Percentiles rank a stretch among this genome's conserved stretches.
Evolutionary conservation across 1,139 yeast species (phyloP).

Genomic region (Geotrichum candidum): DNA sequence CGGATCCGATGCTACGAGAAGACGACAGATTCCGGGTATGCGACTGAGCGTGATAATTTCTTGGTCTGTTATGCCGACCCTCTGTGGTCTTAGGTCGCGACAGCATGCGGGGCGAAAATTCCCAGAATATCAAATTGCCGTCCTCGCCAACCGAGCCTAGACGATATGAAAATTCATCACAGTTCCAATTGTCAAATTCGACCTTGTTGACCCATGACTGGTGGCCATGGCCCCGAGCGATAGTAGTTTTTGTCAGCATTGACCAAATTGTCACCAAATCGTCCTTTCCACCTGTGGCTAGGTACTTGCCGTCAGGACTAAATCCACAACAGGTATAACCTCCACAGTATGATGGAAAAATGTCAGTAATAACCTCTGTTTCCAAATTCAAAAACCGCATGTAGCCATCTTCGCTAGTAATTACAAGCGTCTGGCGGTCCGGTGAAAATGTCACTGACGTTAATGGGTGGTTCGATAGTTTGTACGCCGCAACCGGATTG

Average conservation of each 20-base stretch:
- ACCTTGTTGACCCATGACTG: slow-evolving; percentile 56
- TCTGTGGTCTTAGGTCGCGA: slow-evolving; percentile 27
- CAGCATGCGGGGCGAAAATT: slow-evolving; percentile 58
- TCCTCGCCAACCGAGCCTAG: slow-evolving; percentile 67
- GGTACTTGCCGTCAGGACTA: slow-evolving; percentile 60
- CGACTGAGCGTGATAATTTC: not conserved
- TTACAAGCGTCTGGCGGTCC: slow-evolving; percentile 37
- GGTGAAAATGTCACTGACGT: slow-evolving; percentile 49
- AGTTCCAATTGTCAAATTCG: slow-evolving; percentile 39
- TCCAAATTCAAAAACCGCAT: slow-evolving; percentile 52
- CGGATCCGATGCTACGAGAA: not conserved
- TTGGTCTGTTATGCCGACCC: not conserved
- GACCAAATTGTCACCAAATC: slow-evolving; percentile 38
- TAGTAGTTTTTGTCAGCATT: slow-evolving; percentile 24
- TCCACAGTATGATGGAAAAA: slow-evolving; percentile 62
- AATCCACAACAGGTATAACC: slow-evolving; percentile 55
- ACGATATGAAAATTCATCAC: slow-evolving; percentile 43
- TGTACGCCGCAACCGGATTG: slow-evolving; percentile 57
- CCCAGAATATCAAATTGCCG: slow-evolving; percentile 65
- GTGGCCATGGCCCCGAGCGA: slow-evolving; percentile 56
- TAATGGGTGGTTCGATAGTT: slow-evolving; percentile 54
- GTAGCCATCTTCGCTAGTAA: slow-evolving; percentile 65
- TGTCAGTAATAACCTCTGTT: slow-evolving; percentile 48
- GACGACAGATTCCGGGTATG: slow-evolving; percentile 3
- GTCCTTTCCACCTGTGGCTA: slow-evolving; percentile 48